Conservation (phyloP, 495 filamentous ascomycete genomes). For the Talaromyces nanjingensis region DNA sequence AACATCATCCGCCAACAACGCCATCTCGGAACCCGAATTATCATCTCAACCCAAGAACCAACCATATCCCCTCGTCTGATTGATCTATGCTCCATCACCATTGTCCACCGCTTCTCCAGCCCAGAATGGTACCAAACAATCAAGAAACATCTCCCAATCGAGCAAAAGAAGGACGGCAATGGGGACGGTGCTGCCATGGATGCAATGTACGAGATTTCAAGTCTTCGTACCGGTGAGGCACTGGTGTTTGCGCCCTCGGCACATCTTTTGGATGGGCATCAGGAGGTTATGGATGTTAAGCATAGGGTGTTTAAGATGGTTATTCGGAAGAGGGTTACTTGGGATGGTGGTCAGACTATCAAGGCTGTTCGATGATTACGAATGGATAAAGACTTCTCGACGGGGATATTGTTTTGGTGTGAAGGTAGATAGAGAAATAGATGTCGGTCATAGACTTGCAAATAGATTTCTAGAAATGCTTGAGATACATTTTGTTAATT, state of each 20-base stretch:
- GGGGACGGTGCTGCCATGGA: conserved; percentile 12
- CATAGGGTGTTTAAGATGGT: conserved; percentile 16
- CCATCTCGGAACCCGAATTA: conserved; percentile 56
- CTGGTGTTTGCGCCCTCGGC: conserved; percentile 60
- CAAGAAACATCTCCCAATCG: conserved; percentile 51
- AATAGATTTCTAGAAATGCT: background rate
- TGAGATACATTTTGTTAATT: background rate
- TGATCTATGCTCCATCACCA: conserved; percentile 61
- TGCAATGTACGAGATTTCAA: conserved; percentile 20
- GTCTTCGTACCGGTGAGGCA: conserved; percentile 55
- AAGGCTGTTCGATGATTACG: conserved; percentile 14
- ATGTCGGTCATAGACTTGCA: background rate
- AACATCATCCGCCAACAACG: conserved; percentile 64
- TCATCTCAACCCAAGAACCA: conserved; percentile 75
- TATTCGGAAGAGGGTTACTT: conserved; percentile 21
- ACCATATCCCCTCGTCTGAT: conserved; percentile 63
- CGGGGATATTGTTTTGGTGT: background rate
- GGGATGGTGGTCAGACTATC: conserved; percentile 23
- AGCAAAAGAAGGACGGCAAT: background rate
- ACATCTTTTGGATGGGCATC: conserved; percentile 28
- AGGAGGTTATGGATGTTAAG: conserved; percentile 11
- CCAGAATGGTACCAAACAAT: conserved; percentile 60
- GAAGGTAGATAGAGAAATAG: background rate
- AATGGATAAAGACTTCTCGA: background rate
- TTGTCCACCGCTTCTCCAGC: conserved; percentile 69